phyloP scores from a whole-genome alignment of 225 moss, liverwort and hornwort genomes.

The Marchantia polymorpha region DNA sequence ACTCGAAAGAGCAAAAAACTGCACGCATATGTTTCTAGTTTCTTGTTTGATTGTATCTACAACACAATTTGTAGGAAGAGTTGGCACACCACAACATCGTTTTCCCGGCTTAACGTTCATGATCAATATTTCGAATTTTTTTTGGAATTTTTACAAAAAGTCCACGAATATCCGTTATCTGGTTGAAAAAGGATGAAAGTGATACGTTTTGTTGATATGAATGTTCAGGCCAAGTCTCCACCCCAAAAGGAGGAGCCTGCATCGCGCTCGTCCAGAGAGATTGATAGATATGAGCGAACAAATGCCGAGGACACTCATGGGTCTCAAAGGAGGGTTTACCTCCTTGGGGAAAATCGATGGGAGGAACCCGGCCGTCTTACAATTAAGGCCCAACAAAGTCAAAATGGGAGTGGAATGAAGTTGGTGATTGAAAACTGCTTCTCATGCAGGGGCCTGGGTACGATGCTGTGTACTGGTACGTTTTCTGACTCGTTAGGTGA shows the following conservation, averaged over 20 bases:
- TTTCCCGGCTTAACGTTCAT: too few species aligned
- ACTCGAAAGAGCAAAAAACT: too few species aligned
- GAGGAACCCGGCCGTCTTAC: slow-evolving; percentile 73
- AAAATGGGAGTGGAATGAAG: slow-evolving; percentile 31
- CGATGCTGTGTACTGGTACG: slow-evolving; percentile 68
- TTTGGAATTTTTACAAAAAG: too few species aligned
- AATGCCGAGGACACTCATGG: slow-evolving; percentile 37
- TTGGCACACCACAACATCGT: too few species aligned
- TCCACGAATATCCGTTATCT: too few species aligned
- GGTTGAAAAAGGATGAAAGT: not conserved
- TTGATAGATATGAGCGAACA: slow-evolving; percentile 41
- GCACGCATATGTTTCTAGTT: too few species aligned
- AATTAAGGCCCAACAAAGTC: slow-evolving; percentile 23
- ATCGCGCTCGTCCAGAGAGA: slow-evolving; percentile 28
- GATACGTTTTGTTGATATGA: not conserved
- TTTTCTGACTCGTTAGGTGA: not conserved
- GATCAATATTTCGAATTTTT: too few species aligned
- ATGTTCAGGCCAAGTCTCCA: not conserved
- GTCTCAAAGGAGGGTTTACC: slow-evolving; percentile 67
- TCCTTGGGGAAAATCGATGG: slow-evolving; percentile 96
- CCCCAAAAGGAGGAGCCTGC: not conserved
- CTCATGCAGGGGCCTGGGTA: slow-evolving; percentile 69
- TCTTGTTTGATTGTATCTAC: too few species aligned
- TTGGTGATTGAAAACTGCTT: slow-evolving; percentile 52
- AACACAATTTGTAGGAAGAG: too few species aligned